Conservation (phyloP, 2,329 filamentous ascomycete genomes). For the Tolypocladium tropicale region DNA sequence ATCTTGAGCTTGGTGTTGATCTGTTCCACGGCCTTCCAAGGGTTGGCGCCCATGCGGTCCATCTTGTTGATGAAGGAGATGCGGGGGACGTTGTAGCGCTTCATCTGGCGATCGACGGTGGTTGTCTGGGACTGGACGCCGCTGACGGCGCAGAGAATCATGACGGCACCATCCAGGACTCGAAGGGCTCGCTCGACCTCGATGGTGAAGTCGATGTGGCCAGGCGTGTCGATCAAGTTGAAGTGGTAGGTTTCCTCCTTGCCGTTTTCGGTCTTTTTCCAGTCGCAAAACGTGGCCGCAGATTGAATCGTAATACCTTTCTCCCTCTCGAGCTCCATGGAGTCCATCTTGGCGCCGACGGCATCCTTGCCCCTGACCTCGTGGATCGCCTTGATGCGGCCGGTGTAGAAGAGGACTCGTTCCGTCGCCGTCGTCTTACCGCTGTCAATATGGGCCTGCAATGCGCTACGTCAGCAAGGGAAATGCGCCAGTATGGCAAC, state of each 20-base stretch:
- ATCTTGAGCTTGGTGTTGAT: constrained; percentile 96
- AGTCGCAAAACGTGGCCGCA: constrained; percentile 95
- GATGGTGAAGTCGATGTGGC: constrained; percentile 98
- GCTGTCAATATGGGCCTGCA: constrained; percentile 89
- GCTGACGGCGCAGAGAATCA: constrained; percentile 96
- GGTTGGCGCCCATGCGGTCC: constrained; percentile 97
- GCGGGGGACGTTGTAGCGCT: constrained; percentile 90
- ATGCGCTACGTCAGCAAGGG: constrained; percentile 4
- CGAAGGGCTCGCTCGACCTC: constrained; percentile 93
- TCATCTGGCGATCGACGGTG: constrained; percentile 97
- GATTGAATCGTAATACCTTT: constrained; percentile 99
- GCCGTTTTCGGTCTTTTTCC: constrained; percentile 76
- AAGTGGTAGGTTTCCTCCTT: constrained; percentile 90
- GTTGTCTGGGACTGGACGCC: constrained; percentile 98
- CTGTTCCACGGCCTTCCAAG: constrained; percentile 94
- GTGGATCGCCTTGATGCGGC: constrained; percentile 92
- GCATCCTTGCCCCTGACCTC: constrained; percentile 92
- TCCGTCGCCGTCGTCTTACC: constrained; percentile 97
- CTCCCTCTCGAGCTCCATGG: constrained; percentile 96
- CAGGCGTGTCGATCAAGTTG: constrained; percentile 97
- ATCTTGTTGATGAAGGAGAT: constrained; percentile 99
- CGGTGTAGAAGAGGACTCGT: constrained; percentile 95
- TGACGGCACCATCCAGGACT: constrained; percentile 91
- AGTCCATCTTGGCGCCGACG: constrained; percentile 98
- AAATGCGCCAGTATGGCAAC: background rate